Conservation (phyloP, 495 filamentous ascomycete species). For the Talaromyces thailandensis region DNA sequence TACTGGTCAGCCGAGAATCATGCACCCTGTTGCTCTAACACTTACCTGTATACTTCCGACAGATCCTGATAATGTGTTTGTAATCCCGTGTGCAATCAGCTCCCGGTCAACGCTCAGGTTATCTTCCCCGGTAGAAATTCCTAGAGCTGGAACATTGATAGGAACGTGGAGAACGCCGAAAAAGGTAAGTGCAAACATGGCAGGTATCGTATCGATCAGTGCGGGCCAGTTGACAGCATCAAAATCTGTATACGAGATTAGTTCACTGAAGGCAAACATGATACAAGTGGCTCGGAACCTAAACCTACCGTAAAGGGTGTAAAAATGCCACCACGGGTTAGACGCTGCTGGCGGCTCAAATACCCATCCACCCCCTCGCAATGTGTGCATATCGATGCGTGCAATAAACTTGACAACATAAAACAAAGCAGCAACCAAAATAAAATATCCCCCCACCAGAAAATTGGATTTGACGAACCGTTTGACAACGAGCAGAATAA, state of each 20-base stretch:
- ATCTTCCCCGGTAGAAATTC: constrained; percentile 81
- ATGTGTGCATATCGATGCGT: constrained; percentile 46
- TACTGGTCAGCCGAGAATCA: constrained; percentile 4
- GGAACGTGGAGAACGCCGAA: constrained; percentile 96
- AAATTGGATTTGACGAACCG: constrained; percentile 67
- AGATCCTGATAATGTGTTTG: constrained; percentile 81
- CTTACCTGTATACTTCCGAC: constrained; percentile 76
- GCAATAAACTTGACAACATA: constrained; percentile 67
- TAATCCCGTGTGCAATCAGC: constrained; percentile 85
- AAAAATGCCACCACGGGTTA: constrained; percentile 95
- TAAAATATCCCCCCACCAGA: constrained; percentile 79
- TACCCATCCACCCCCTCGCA: constrained; percentile 75
- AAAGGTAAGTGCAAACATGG: constrained; percentile 96
- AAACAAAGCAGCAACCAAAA: constrained; percentile 69
- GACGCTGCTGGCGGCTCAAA: constrained; percentile 76
- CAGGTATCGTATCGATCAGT: constrained; percentile 69
- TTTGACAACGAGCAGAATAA: constrained; percentile 67
- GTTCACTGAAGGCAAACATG: not conserved
- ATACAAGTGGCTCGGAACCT: constrained; percentile 10
- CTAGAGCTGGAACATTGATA: constrained; percentile 92
- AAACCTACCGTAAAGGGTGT: constrained; percentile 72
- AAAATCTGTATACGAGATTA: constrained; percentile 46
- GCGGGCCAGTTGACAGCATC: constrained; percentile 69
- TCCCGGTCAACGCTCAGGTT: constrained; percentile 86
- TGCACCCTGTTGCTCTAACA: not conserved